Percentiles rank a stretch among this genome's conserved stretches.
Evolutionary conservation across 2,329 filamentous ascomycete species (phyloP).

Genomic region (Monosporascus sp.): DNA sequence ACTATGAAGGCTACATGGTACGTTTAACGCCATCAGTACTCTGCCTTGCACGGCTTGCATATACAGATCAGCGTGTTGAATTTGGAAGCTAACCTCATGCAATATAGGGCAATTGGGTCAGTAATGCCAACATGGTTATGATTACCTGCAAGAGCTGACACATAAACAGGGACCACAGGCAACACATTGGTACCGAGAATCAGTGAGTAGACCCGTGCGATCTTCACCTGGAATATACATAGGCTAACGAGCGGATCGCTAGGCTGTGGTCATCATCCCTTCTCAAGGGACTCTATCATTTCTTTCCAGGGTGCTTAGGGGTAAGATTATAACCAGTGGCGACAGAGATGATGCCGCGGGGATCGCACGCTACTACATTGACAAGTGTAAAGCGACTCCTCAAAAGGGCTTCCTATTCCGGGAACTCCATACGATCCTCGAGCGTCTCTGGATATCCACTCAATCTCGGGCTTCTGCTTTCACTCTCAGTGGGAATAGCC

Average conservation of each 20-base stretch:
- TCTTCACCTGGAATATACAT: background rate
- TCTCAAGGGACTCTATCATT: conserved; percentile 2
- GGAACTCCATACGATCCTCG: conserved; percentile 3
- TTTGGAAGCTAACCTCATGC: background rate
- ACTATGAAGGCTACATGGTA: conserved; percentile 23
- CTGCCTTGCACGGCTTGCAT: too few relatives aligned
- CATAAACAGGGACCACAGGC: background rate
- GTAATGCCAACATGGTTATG: background rate
- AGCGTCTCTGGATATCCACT: background rate
- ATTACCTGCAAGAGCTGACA: background rate
- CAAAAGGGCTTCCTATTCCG: background rate
- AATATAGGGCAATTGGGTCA: background rate
- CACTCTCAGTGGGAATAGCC: background rate
- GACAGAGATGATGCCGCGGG: background rate
- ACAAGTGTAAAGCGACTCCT: background rate
- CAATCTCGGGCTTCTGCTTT: background rate
- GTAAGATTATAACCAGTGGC: background rate
- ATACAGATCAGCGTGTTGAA: background rate
- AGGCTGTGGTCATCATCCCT: conserved; percentile 13
- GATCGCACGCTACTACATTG: conserved; percentile 2
- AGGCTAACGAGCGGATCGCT: background rate
- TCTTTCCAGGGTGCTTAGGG: background rate
- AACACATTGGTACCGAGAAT: conserved; percentile 3
- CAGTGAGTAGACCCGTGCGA: conserved; percentile 5
- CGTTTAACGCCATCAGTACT: conserved; percentile 7